Conservation (phyloP, 2,329 filamentous ascomycete genomes). For the Stylonectria norvegica region DNA sequence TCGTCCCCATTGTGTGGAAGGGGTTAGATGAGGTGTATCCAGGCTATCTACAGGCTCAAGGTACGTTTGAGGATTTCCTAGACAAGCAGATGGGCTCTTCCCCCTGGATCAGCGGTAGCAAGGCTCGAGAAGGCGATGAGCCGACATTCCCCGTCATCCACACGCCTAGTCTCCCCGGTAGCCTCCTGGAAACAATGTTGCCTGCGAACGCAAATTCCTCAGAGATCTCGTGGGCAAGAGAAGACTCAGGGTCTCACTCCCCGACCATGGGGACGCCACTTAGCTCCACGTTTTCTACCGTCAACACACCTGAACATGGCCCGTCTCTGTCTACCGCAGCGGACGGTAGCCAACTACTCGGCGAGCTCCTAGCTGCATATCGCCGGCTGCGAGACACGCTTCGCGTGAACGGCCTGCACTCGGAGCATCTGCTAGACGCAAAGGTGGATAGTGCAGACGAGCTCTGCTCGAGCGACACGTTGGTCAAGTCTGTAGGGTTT, state of each 20-base stretch:
- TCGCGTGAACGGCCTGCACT: constrained; percentile 50
- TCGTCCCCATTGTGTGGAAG: constrained; percentile 94
- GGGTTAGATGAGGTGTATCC: constrained; percentile 82
- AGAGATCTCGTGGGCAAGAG: constrained; percentile 41
- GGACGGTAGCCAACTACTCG: constrained; percentile 34
- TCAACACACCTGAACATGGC: constrained; percentile 24
- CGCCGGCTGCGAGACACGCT: constrained; percentile 58
- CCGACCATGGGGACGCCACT: constrained; percentile 38
- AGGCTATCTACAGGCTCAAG: constrained; percentile 60
- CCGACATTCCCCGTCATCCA: constrained; percentile 28
- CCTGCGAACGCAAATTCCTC: constrained; percentile 33
- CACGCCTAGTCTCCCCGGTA: constrained; percentile 38
- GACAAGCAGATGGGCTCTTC: constrained; percentile 51
- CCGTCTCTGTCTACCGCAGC: constrained; percentile 9
- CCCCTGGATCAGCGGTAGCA: constrained; percentile 40
- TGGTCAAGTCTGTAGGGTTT: constrained; percentile 69
- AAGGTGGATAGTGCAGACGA: constrained; percentile 38
- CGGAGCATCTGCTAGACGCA: constrained; percentile 33
- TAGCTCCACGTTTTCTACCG: constrained; percentile 41
- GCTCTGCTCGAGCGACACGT: constrained; percentile 53
- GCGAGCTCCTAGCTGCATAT: constrained; percentile 59
- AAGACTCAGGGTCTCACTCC: constrained; percentile 34
- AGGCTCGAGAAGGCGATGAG: constrained; percentile 34
- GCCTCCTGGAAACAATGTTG: constrained; percentile 37
- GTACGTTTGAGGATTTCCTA: constrained; percentile 67